phyloP scores from a whole-genome alignment of 140 eudicot species.

The Flaveria floridana region DNA sequence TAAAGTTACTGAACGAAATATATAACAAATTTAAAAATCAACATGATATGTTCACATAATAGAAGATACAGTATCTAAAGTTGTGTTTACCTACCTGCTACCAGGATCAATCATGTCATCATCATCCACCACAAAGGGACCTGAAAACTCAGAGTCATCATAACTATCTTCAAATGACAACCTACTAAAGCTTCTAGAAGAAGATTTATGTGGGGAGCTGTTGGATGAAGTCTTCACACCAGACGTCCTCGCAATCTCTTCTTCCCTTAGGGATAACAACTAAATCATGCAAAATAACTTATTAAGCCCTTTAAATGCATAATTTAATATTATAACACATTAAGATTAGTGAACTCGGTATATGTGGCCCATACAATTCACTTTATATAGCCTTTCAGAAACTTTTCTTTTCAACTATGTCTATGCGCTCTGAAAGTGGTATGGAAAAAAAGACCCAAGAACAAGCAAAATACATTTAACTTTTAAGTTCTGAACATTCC shows the following conservation, averaged over 20 bases:
- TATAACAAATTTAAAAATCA: constrained; percentile 20
- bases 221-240: constrained; percentile 53
- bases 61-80: constrained; percentile 8
- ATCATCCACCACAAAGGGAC: constrained; percentile 83
- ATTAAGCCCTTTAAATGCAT: constrained; percentile 1
- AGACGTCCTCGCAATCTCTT: constrained; percentile 50
- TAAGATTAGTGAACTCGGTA: neutral
- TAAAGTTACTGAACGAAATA: neutral
- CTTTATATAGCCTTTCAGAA: neutral
- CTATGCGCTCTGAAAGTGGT: neutral
- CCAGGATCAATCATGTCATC: constrained; percentile 64
- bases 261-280: constrained; percentile 51
- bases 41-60: constrained; percentile 10
- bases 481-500: constrained; percentile 13
- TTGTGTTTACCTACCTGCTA: constrained; percentile 57
- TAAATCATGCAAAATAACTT: constrained; percentile 26
- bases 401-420: no score
- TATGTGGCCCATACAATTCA: neutral
- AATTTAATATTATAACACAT: neutral
- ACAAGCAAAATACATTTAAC: neutral
- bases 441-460: neutral
- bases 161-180: constrained; percentile 67
- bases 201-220: constrained; percentile 63
- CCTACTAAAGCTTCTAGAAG: constrained; percentile 73
- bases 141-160: constrained; percentile 76